Percentiles rank a stretch among this genome's conserved stretches.
phyloP scores from a whole-genome alignment of 257 asterid species.

The Jacaranda mimosifolia region DNA sequence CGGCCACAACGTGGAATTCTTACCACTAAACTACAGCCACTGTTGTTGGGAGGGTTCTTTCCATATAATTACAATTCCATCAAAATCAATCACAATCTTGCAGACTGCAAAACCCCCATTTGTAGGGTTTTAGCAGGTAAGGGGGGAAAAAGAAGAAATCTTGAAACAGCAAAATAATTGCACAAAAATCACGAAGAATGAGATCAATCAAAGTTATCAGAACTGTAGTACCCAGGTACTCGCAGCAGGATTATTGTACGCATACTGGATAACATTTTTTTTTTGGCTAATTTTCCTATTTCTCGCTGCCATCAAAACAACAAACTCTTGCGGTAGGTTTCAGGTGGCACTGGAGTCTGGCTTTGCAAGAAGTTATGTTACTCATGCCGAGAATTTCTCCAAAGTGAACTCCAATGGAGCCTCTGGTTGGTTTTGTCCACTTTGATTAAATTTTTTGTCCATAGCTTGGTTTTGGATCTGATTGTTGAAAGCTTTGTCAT shows the following conservation, averaged over 20 bases:
- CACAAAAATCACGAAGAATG: slow-evolving; percentile 26
- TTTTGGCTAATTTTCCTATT: not conserved
- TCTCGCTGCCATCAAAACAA: not conserved
- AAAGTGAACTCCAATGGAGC: slow-evolving; percentile 26
- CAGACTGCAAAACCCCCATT: not conserved
- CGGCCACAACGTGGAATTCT: slow-evolving; percentile 99
- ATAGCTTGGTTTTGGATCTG: not conserved
- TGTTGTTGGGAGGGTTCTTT: not conserved
- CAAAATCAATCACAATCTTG: no score
- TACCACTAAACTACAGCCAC: slow-evolving; percentile 99
- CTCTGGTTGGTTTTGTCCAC: slow-evolving; percentile 20
- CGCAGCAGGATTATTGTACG: no score
- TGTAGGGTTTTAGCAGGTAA: slow-evolving; percentile 31
- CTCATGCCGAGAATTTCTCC: slow-evolving; percentile 21
- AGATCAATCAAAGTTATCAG: slow-evolving; percentile 19
- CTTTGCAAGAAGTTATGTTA: slow-evolving; percentile 14
- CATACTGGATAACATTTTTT: not conserved
- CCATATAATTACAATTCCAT: no score
- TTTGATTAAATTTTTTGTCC: not conserved
- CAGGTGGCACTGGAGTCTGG: slow-evolving; percentile 35
- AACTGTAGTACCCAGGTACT: slow-evolving; percentile 28
- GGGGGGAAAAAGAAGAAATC: not conserved
- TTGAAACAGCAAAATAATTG: not conserved
- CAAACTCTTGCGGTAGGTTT: slow-evolving; percentile 35
- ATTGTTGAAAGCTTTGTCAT: not conserved